Evolutionary conservation across 169 alveolate genomes (phyloP).

Genomic region (Plasmodium inui): DNA sequence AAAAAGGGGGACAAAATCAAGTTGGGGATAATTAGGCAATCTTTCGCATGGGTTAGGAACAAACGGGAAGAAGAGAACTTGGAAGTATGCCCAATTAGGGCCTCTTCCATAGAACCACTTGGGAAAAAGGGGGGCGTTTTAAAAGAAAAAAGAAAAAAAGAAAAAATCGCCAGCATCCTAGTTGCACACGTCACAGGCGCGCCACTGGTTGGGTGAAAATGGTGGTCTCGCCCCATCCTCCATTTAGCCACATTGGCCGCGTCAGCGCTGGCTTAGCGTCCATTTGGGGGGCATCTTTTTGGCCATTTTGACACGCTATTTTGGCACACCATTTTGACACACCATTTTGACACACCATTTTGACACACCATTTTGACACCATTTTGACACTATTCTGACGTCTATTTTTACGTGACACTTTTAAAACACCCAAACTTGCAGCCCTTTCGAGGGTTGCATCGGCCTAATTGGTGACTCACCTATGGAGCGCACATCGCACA

Average conservation of each 20-base stretch:
- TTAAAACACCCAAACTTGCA: not conserved
- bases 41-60: not conserved
- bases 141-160: no score
- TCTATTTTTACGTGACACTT: not conserved
- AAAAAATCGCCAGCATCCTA: not conserved
- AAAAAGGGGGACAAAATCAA: not conserved
- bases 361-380: no score
- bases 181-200: not conserved
- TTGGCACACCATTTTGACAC: not conserved
- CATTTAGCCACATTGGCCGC: not conserved
- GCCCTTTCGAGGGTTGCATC: not conserved
- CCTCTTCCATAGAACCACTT: not conserved
- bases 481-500: not conserved
- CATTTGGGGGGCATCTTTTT: not conserved
- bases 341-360: no score
- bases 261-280: not conserved
- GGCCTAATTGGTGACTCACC: not conserved
- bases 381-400: no score
- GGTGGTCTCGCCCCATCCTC: not conserved
- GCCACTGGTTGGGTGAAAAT: not conserved
- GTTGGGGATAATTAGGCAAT: not conserved
- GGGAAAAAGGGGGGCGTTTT: not conserved
- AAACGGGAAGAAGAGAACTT: not conserved
- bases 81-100: not conserved
- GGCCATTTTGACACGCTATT: not conserved